These are phyloP conservation scores for Geranomyces variabilis DNA, from an alignment of 192 early-diverging fungal species.

Conservation along the genomic window DNA sequence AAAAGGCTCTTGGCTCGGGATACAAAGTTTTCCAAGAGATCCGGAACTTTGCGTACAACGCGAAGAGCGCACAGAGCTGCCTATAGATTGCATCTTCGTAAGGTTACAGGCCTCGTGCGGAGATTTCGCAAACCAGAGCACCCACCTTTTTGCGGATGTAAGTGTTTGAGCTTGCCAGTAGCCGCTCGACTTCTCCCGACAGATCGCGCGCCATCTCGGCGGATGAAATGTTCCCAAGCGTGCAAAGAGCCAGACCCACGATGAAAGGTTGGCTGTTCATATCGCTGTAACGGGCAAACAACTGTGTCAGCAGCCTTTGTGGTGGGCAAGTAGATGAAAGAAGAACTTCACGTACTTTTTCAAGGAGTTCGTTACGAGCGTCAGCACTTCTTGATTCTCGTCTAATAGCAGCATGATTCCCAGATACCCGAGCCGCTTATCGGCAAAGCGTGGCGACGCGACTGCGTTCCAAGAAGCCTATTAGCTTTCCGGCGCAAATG, in stretches of 20 bases:
- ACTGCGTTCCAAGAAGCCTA: conserved; percentile 48
- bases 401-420: conserved; percentile 97
- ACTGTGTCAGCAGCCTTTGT: background rate
- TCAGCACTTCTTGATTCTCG: conserved; percentile 96
- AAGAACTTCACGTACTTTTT: conserved; percentile 76
- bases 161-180: conserved; percentile 86
- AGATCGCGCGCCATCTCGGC: conserved; percentile 94
- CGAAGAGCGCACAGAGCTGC: conserved; percentile 92
- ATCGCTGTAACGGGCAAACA: conserved; percentile 64
- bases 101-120: background rate
- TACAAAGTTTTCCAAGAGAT: conserved; percentile 87
- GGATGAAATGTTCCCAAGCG: conserved; percentile 95
- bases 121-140: background rate
- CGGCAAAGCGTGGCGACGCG: conserved; percentile 88
- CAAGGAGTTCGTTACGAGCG: conserved; percentile 95
- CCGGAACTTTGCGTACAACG: conserved; percentile 90
- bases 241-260: conserved; percentile 95
- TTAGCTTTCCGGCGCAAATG: background rate
- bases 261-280: conserved; percentile 94
- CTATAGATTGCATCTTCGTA: conserved; percentile 44
- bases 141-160: conserved; percentile 95
- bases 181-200: conserved; percentile 89
- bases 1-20: conserved; percentile 71
- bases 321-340: background rate
- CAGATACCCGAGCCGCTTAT: conserved; percentile 98